These are phyloP conservation scores for Arthrobotrys sinensis DNA, from an alignment of 2,329 filamentous ascomycete species.

Conservation along the genomic window DNA sequence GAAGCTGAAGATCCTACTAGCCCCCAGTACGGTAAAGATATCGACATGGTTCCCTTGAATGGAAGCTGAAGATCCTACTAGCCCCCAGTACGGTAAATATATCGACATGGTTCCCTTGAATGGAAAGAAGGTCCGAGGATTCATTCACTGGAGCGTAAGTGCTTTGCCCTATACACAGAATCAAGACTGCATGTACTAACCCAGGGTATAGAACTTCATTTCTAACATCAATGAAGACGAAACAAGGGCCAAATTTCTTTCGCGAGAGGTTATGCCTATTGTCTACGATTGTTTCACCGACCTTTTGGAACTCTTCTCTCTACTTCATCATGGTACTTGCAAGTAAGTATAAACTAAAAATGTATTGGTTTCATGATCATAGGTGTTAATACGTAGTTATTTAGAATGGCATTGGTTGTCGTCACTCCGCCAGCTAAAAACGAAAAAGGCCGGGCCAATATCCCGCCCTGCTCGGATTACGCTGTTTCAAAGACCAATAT, in stretches of 20 bases:
- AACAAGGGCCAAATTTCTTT: conserved; percentile 25
- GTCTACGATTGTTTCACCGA: conserved; percentile 52
- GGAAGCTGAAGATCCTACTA: conserved; percentile 39
- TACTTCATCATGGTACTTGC: conserved; percentile 45
- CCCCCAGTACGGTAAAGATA: conserved; percentile 3
- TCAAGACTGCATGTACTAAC: neutral
- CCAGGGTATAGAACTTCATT: conserved; percentile 24
- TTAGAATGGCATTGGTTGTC: conserved; percentile 57
- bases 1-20: conserved; percentile 40
- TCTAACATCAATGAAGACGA: conserved; percentile 12
- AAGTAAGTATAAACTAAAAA: conserved; percentile 26
- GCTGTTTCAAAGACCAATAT: conserved; percentile 28
- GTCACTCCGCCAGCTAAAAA: conserved; percentile 29
- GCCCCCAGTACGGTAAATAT: conserved; percentile 2
- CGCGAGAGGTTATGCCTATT: conserved; percentile 40
- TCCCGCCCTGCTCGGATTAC: conserved; percentile 37
- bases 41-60: conserved; percentile 47
- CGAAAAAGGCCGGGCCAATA: conserved; percentile 26
- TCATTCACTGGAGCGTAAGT: conserved; percentile 52
- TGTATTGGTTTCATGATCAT: too few species aligned
- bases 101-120: conserved; percentile 44
- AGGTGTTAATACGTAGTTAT: neutral
- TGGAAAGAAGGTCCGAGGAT: conserved; percentile 48
- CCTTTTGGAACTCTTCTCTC: conserved; percentile 16
- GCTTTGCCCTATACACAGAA: neutral